Conservation (phyloP, 169 alveolate species). For the Cryptosporidium viatorum region DNA sequence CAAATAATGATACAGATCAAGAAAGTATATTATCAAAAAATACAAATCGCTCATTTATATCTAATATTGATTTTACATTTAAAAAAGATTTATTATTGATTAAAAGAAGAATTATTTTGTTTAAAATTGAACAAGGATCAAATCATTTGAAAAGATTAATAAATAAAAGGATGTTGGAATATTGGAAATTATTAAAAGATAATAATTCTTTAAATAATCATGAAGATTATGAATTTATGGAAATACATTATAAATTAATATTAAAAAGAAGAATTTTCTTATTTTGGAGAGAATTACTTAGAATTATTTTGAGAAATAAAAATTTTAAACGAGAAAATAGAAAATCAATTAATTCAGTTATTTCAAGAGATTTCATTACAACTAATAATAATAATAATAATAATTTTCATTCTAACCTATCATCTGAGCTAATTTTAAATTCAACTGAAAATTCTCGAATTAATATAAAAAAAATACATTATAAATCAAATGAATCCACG, state of each 20-base stretch:
- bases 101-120: conserved; percentile 24
- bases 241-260: conserved; percentile 13
- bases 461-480: not conserved
- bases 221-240: conserved; percentile 7
- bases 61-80: conserved; percentile 5
- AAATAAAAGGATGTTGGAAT: conserved; percentile 10
- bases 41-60: not conserved
- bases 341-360: not conserved
- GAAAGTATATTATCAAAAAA: not conserved
- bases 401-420: not conserved
- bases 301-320: not conserved
- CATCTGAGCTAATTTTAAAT: not conserved
- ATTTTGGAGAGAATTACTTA: conserved; percentile 20
- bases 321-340: not conserved
- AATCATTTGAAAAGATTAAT: conserved; percentile 22
- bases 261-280: not conserved
- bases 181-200: conserved; percentile 23
- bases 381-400: not conserved
- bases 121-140: conserved; percentile 60
- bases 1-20: not conserved
- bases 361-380: not conserved
- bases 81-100: conserved; percentile 25
- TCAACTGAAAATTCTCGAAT: not conserved
- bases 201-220: not conserved
- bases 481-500: not conserved